Base-by-base conservation (phyloP, 306 rosid genomes). In the Malus sylvestris region DNA sequence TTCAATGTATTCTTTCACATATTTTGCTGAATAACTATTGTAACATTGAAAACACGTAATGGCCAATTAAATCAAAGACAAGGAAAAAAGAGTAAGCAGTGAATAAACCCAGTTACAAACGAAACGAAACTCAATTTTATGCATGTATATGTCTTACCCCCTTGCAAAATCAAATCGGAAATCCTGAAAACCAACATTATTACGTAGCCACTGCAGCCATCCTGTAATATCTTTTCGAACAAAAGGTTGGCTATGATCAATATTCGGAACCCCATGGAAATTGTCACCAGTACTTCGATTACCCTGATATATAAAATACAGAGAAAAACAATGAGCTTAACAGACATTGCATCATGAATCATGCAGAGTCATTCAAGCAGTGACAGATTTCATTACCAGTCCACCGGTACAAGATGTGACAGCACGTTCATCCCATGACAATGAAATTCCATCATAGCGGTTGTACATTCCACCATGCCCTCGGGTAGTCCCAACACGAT, bases 401-500 rank as follows among this genome's bases (percentile, higher is more conserved):
- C 98, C 98, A 76, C 98, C 98, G 33, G 91, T 86, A 74, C 89
- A 86, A 33, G 91, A 86, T 84, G 98, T 94, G 38, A 94, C 91
- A 46, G 97, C 98, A 76, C 52, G 90, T 76, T 94, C 97, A 67
- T 90, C 87, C 97, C 97, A 94, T 0, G 90, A 15, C 79, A 92
- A 73, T 52, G 90, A 89, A 82, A 94, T 86, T 81, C 98, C 97
- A 83, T 92, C 97, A 81, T 84, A 94, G 59, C 96, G 96, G 79
- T 91, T 94, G 74, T 89, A 89, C 79, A 30, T 78, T 75, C 98
- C 98, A 82, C 98, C 98, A 68, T 77, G 87, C 71, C 97, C 98
- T 80, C 13, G 76, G 55, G 87, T 80, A 64, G 98, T 94, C 44
- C 98, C 98, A 80, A 74, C 80, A 14, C 96, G 96, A 74, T 94